Base-by-base conservation (phyloP, 2,329 filamentous ascomycete species). In the Claviceps lovelessii region DNA sequence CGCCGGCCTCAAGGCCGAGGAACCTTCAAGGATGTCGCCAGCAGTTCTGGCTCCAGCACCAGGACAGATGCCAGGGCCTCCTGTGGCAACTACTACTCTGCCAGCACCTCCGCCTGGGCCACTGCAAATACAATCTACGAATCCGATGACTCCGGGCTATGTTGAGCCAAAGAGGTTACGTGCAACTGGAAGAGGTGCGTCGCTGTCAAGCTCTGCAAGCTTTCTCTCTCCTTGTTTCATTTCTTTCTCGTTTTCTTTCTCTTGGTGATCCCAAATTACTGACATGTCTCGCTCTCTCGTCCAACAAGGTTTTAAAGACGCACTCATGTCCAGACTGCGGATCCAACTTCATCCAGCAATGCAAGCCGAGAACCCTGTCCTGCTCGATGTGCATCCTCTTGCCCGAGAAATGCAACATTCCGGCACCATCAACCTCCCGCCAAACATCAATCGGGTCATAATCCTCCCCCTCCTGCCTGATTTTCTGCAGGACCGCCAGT, bases 311-410 rank as follows among this genome's bases (percentile, higher is more conserved):
- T 61, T 74, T 48, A 67, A 75, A 41, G 77, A 86, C 67, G 83
- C 86, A 31, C 74, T 91, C 47, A 78, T 91, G 51, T 79, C 78
- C 5, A 81, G 79, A 53, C 71, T 91, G 29, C 79, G 77, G 44
- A 71, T 90, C 17, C 76, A 78, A 55, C 84, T 84, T 8, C 86
- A 91, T 63, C 83, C 85, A 1, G 77, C 76, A 11, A 73, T 89
- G 46, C 79, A 79, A 51, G 67, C 82, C 2, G 72, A 81, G 9
- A 78, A 78, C 31, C 81, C 80, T 31, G 83, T 85, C 64, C 72
- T 78, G 39, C 72, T 87, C 54, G 77, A 80, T 41, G 72, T 95
- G 37, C 75, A 78, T 2, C 83, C 89, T 4, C 82, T 84, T 52
- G 72, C 80, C 7, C 79, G 76, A 19, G 76, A 85, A 61, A 77